phyloP scores from a whole-genome alignment of 352 stramenopile genomes.

The Plasmopara muralis region DNA sequence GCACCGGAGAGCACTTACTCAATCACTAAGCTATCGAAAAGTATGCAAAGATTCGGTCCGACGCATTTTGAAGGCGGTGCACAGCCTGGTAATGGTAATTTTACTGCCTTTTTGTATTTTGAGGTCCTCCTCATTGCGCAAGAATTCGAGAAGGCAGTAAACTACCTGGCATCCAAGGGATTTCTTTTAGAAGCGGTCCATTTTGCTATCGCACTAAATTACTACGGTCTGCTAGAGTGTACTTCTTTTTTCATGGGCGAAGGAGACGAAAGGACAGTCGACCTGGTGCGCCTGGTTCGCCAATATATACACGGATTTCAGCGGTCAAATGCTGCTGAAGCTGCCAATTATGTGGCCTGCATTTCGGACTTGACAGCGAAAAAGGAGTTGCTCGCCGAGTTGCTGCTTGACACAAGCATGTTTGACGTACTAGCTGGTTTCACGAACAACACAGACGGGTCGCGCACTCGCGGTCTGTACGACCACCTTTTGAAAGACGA shows the following conservation, averaged over 20 bases:
- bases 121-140: slow-evolving; percentile 74
- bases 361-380: slow-evolving; percentile 53
- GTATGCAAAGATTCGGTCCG: slow-evolving; percentile 70
- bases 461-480: slow-evolving; percentile 65
- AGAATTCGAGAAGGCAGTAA: slow-evolving; percentile 74
- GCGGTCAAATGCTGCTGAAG: slow-evolving; percentile 63
- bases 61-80: slow-evolving; percentile 56
- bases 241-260: slow-evolving; percentile 48
- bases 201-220: slow-evolving; percentile 71
- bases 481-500: slow-evolving; percentile 71
- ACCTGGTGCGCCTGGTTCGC: slow-evolving; percentile 70
- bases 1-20: slow-evolving; percentile 52
- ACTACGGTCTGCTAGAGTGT: slow-evolving; percentile 66
- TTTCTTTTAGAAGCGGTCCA: slow-evolving; percentile 76
- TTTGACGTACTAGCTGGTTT: slow-evolving; percentile 74
- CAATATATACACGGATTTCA: slow-evolving; percentile 84
- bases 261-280: slow-evolving; percentile 53
- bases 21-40: slow-evolving; percentile 54
- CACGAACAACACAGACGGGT: slow-evolving; percentile 78
- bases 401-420: slow-evolving; percentile 76
- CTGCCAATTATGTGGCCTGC: slow-evolving; percentile 74
- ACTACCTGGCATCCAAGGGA: slow-evolving; percentile 71
- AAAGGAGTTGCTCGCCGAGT: slow-evolving; percentile 63
- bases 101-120: slow-evolving; percentile 70
- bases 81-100: slow-evolving; percentile 30